Evolutionary conservation across 495 filamentous ascomycete species (phyloP).

Genomic region (Penicillium fimorum): DNA sequence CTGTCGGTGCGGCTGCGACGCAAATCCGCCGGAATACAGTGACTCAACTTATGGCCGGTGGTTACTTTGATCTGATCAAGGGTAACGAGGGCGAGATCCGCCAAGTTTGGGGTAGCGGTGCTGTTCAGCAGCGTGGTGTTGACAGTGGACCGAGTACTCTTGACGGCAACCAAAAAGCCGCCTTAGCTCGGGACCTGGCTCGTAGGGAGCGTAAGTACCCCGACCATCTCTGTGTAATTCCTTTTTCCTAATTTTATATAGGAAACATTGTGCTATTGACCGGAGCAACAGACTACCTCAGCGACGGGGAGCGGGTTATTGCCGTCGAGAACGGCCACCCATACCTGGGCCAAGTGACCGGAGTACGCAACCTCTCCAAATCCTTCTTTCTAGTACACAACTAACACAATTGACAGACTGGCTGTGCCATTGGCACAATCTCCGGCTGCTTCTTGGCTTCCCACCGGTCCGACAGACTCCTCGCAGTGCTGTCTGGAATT

Average conservation of each 20-base stretch:
- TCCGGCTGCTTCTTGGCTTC: slow-evolving; percentile 71
- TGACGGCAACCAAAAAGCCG: slow-evolving; percentile 52
- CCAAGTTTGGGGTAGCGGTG: slow-evolving; percentile 57
- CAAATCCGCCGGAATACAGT: slow-evolving; percentile 66
- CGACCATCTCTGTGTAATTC: not conserved
- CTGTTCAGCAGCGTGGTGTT: slow-evolving; percentile 78
- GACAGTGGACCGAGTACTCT: slow-evolving; percentile 67
- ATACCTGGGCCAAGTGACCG: slow-evolving; percentile 78
- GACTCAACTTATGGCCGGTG: slow-evolving; percentile 65
- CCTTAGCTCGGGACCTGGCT: slow-evolving; percentile 64
- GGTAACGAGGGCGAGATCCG: slow-evolving; percentile 91
- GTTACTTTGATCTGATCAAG: slow-evolving; percentile 86
- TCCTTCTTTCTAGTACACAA: not conserved
- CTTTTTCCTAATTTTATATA: slow-evolving; percentile 13
- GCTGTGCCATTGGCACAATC: slow-evolving; percentile 80
- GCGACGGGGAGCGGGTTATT: slow-evolving; percentile 66
- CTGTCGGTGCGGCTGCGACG: slow-evolving; percentile 89
- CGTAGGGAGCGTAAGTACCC: slow-evolving; percentile 50
- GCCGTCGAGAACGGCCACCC: slow-evolving; percentile 74
- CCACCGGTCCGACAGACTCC: slow-evolving; percentile 56
- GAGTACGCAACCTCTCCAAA: slow-evolving; percentile 39
- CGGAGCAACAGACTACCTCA: slow-evolving; percentile 73
- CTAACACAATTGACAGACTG: slow-evolving; percentile 48
- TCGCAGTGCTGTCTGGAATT: slow-evolving; percentile 69
- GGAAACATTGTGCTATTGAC: slow-evolving; percentile 82